Conservation (phyloP, 164 flowering plant species). For the Saururus chinensis region DNA sequence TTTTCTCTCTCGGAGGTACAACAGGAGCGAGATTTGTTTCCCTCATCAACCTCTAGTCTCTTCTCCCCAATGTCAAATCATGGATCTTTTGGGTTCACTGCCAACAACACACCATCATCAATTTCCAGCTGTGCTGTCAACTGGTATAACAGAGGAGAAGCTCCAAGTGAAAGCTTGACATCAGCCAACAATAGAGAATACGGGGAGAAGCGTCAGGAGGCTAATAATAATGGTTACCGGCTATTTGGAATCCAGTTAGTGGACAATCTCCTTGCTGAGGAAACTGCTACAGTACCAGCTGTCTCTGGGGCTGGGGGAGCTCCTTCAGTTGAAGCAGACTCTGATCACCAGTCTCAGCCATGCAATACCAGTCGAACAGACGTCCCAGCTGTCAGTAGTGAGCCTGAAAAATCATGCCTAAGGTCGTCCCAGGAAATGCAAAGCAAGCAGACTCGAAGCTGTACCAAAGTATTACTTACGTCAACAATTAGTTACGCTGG, state of each 20-base stretch:
- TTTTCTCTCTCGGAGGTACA: slow-evolving; percentile 42
- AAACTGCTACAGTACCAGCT: slow-evolving; percentile 20
- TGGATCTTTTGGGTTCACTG: slow-evolving; percentile 25
- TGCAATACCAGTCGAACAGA: slow-evolving; percentile 47
- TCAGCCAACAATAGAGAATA: slow-evolving; percentile 28
- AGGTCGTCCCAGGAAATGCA: slow-evolving; percentile 61
- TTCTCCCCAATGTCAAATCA: slow-evolving; percentile 32
- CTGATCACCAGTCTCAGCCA: slow-evolving; percentile 54
- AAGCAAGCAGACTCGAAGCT: slow-evolving; percentile 70
- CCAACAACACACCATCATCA: slow-evolving; percentile 27
- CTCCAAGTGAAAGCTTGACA: slow-evolving; percentile 35
- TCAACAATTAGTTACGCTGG: background rate
- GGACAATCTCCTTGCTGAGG: slow-evolving; percentile 39
- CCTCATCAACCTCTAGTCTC: slow-evolving; percentile 29
- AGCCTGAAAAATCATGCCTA: slow-evolving; percentile 58
- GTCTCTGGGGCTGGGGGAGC: slow-evolving; percentile 18
- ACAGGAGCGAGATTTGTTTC: slow-evolving; percentile 39
- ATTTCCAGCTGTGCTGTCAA: slow-evolving; percentile 32
- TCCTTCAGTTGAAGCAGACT: slow-evolving; percentile 42
- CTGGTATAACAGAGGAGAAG: slow-evolving; percentile 39
- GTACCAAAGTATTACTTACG: slow-evolving; percentile 58
- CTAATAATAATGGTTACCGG: slow-evolving; percentile 43
- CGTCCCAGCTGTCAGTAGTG: slow-evolving; percentile 56
- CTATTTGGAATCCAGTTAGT: slow-evolving; percentile 78
- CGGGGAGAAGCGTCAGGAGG: slow-evolving; percentile 46